Evolutionary conservation across 768 basidiomycete genomes (phyloP).

Genomic region (Asterophora parasitica): DNA sequence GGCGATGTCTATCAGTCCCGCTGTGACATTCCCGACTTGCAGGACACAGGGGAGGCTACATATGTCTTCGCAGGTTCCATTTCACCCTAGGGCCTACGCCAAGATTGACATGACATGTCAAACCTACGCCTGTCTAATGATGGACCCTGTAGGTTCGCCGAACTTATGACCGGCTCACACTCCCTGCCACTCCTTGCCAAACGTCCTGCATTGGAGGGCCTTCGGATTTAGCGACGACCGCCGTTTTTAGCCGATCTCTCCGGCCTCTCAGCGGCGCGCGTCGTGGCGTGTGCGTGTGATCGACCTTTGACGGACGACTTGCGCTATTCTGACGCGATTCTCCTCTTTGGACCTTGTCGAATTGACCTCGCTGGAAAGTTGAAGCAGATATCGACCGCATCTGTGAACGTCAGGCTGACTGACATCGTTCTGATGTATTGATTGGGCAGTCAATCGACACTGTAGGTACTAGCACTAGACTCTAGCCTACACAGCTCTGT

Average conservation of each 20-base stretch:
- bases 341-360: neutral
- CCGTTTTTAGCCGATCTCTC: constrained; percentile 7
- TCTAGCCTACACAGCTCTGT: too few relatives aligned
- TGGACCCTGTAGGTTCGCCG: constrained; percentile 8
- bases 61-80: neutral
- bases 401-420: too few relatives aligned
- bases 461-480: too few relatives aligned
- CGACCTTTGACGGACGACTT: constrained; percentile 4
- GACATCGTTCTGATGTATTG: too few relatives aligned
- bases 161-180: constrained; percentile 4
- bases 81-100: constrained; percentile 2
- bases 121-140: constrained; percentile 10
- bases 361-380: neutral
- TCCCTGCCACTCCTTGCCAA: constrained; percentile 4
- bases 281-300: constrained; percentile 12
- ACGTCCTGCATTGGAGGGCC: constrained; percentile 4
- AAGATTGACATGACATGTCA: constrained; percentile 19
- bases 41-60: neutral
- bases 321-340: neutral
- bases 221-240: constrained; percentile 11
- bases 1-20: constrained; percentile 1
- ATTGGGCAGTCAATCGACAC: too few relatives aligned
- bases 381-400: neutral
- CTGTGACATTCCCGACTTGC: neutral
- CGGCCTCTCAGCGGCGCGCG: constrained; percentile 1